These are phyloP conservation scores for Lasiodiplodia sp. DNA, from an alignment of 2,329 filamentous ascomycete genomes.

Conservation along the genomic window DNA sequence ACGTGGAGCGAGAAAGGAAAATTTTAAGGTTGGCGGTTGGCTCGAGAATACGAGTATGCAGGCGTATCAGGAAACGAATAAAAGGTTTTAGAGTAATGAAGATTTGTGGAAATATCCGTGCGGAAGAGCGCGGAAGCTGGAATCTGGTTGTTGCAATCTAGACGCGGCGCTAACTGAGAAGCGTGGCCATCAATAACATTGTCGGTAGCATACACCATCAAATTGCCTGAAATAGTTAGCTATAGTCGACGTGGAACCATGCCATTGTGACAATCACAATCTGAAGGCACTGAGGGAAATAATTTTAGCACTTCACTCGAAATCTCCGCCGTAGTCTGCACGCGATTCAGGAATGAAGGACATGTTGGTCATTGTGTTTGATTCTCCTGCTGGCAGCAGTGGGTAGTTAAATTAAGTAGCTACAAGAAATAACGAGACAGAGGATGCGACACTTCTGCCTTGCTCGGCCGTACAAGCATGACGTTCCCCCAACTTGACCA, in stretches of 20 bases:
- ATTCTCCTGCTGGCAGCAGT: slow-evolving; percentile 3
- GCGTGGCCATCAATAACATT: not conserved
- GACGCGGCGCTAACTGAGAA: no score
- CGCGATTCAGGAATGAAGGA: not conserved
- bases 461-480: slow-evolving; percentile 11
- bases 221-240: slow-evolving; percentile 1
- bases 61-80: no score
- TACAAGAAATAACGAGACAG: slow-evolving; percentile 14
- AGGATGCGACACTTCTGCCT: not conserved
- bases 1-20: not conserved
- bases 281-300: not conserved
- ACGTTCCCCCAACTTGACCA: not conserved
- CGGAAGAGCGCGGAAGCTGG: not conserved
- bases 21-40: not conserved
- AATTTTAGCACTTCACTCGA: not conserved
- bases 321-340: not conserved
- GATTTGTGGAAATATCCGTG: not conserved
- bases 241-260: not conserved
- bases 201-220: not conserved
- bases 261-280: not conserved
- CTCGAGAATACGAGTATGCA: not conserved
- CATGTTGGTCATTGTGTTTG: slow-evolving; percentile 2
- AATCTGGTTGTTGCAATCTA: no score
- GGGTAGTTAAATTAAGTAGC: slow-evolving; percentile 16
- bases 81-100: not conserved